These are phyloP conservation scores for Colletotrichum salicis DNA, from an alignment of 2,329 filamentous ascomycete genomes.

Conservation along the genomic window DNA sequence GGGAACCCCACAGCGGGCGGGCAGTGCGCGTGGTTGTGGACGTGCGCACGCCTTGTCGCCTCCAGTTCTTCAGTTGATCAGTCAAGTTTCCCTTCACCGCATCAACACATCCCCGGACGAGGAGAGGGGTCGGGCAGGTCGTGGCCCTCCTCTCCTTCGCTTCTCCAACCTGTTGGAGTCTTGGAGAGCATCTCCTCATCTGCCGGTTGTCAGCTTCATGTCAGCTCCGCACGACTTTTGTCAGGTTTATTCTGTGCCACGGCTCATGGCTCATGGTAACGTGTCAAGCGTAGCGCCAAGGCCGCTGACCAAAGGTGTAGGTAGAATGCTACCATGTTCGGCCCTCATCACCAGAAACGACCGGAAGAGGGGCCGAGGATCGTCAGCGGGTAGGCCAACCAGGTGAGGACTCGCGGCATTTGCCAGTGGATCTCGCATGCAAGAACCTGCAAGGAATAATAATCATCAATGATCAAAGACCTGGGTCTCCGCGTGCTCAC, in stretches of 20 bases:
- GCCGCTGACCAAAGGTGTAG: not conserved
- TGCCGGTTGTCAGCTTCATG: constrained; percentile 6
- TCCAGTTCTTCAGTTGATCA: not conserved
- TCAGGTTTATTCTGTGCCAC: constrained; percentile 1
- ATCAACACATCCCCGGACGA: constrained; percentile 7
- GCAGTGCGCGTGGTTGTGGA: constrained; percentile 13
- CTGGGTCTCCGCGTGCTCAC: not conserved
- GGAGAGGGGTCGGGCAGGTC: not conserved
- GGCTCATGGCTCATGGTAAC: not conserved
- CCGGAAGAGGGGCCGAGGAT: not conserved
- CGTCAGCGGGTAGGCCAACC: constrained; percentile 1
- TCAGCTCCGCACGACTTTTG: not conserved
- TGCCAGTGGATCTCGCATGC: constrained; percentile 12
- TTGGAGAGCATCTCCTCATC: not conserved
- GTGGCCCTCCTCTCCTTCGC: not conserved
- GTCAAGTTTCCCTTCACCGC: constrained; percentile 19
- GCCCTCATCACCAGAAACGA: constrained; percentile 1
- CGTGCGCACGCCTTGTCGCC: not conserved
- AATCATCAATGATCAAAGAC: not conserved
- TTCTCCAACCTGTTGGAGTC: not conserved
- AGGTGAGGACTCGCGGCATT: constrained; percentile 1
- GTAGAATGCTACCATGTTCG: constrained; percentile 15
- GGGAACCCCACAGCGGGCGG: constrained; percentile 25
- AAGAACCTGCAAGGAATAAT: not conserved
- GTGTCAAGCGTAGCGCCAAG: constrained; percentile 5